phyloP scores from a whole-genome alignment of 2,329 filamentous ascomycete species.

The Fusarium anguioides region DNA sequence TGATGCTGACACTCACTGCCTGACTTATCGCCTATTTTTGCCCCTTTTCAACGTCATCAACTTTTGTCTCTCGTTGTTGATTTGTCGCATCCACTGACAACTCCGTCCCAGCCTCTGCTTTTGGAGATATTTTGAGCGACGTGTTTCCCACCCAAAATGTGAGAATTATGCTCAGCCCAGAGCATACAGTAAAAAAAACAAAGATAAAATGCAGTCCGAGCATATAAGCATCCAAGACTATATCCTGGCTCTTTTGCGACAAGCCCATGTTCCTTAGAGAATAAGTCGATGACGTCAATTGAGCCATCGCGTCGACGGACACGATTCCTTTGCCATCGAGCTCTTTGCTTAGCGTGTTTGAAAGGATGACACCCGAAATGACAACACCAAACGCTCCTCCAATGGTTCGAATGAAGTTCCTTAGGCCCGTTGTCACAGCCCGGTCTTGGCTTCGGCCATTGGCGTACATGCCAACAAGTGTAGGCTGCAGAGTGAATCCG shows the following conservation, averaged over 20 bases:
- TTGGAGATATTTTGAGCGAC: too few species aligned
- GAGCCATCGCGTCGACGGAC: neutral
- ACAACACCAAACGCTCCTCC: slow-evolving; percentile 12
- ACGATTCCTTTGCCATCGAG: neutral
- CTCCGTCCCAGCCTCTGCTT: too few species aligned
- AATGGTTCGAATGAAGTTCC: slow-evolving; percentile 2
- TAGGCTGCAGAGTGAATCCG: neutral
- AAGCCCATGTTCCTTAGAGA: neutral
- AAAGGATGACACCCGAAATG: neutral
- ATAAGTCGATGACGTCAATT: neutral
- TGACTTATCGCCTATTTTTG: too few species aligned
- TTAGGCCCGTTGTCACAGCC: neutral
- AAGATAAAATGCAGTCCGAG: neutral
- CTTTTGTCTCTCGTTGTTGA: too few species aligned
- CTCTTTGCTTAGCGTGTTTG: neutral
- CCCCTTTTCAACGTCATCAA: too few species aligned
- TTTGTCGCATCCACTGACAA: too few species aligned
- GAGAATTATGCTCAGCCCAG: too few species aligned
- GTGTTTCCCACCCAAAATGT: too few species aligned
- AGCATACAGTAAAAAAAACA: neutral
- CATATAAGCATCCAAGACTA: neutral
- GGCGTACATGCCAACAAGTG: neutral
- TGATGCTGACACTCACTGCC: too few species aligned
- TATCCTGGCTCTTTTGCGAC: neutral
- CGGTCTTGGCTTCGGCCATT: neutral